Conservation (phyloP, 2,329 filamentous ascomycete species). For the Fusarium sp. region DNA sequence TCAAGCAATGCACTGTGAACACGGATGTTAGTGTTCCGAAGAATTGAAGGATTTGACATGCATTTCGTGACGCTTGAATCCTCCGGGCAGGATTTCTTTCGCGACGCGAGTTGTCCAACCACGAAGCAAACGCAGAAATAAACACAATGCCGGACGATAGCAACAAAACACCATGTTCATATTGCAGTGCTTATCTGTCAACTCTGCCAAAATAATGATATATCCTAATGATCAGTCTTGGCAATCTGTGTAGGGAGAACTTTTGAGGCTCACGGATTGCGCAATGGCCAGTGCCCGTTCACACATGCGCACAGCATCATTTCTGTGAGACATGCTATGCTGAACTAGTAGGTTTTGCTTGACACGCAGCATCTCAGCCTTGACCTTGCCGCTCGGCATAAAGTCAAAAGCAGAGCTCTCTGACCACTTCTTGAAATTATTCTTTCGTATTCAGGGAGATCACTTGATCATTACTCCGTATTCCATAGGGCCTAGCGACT, state of each 20-base stretch:
- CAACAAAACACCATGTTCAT: background rate
- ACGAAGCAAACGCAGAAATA: background rate
- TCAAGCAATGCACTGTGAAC: background rate
- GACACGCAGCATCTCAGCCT: conserved; percentile 18
- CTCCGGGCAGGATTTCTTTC: background rate
- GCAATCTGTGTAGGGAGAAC: background rate
- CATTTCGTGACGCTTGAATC: background rate
- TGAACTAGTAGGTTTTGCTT: conserved; percentile 20
- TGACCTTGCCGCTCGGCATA: conserved; percentile 4
- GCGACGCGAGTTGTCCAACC: background rate
- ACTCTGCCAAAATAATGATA: background rate
- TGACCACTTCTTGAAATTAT: background rate
- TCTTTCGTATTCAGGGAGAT: conserved; percentile 5
- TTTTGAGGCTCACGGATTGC: conserved; percentile 21
- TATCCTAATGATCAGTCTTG: background rate
- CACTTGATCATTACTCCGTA: background rate
- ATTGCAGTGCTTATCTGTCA: background rate
- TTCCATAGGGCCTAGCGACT: background rate
- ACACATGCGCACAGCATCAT: conserved; percentile 18
- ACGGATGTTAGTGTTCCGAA: too few species aligned
- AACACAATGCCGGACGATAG: background rate
- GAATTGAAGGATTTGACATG: background rate
- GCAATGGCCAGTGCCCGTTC: conserved; percentile 11
- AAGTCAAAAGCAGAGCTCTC: background rate
- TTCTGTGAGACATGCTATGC: conserved; percentile 40